phyloP scores from a whole-genome alignment of 1,139 yeast genomes.

The Candida frijolesensis region DNA sequence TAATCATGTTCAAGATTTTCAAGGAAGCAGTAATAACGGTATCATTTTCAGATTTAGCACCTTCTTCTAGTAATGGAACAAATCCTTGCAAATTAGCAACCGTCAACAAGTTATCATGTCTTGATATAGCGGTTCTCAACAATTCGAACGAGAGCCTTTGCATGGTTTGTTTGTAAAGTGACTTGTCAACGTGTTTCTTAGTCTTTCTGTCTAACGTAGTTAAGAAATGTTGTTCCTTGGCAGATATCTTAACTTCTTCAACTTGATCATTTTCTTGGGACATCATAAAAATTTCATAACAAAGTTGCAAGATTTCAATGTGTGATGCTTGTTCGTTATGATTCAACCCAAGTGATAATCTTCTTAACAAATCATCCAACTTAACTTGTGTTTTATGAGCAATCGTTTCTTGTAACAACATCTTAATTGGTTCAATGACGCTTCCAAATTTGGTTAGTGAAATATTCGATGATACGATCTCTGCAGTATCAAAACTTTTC shows the following conservation, averaged over 20 bases:
- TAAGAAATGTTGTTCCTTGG: slow-evolving; percentile 61
- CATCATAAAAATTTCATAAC: slow-evolving; percentile 72
- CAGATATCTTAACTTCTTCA: slow-evolving; percentile 13
- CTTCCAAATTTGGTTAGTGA: slow-evolving; percentile 59
- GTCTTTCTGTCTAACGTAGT: slow-evolving; percentile 67
- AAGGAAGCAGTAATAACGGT: slow-evolving; percentile 71
- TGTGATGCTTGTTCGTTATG: slow-evolving; percentile 65
- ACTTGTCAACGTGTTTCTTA: slow-evolving; percentile 52
- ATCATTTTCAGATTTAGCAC: slow-evolving; percentile 69
- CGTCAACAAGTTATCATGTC: slow-evolving; percentile 58
- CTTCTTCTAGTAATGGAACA: slow-evolving; percentile 70
- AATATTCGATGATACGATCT: slow-evolving; percentile 68
- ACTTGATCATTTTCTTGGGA: slow-evolving; percentile 28
- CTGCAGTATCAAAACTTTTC: slow-evolving; percentile 87
- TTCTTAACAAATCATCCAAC: slow-evolving; percentile 74
- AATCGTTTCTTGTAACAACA: slow-evolving; percentile 65
- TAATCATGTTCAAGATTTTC: slow-evolving; percentile 60
- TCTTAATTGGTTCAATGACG: slow-evolving; percentile 70
- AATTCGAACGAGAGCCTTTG: slow-evolving; percentile 81
- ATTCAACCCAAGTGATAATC: slow-evolving; percentile 76
- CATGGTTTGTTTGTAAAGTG: slow-evolving; percentile 52
- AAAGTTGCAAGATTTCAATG: slow-evolving; percentile 63
- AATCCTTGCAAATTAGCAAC: slow-evolving; percentile 70
- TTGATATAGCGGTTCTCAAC: slow-evolving; percentile 68
- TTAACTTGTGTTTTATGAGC: slow-evolving; percentile 71